phyloP scores from a whole-genome alignment of 345 rosid species.

The Hirschfeldia incana region DNA sequence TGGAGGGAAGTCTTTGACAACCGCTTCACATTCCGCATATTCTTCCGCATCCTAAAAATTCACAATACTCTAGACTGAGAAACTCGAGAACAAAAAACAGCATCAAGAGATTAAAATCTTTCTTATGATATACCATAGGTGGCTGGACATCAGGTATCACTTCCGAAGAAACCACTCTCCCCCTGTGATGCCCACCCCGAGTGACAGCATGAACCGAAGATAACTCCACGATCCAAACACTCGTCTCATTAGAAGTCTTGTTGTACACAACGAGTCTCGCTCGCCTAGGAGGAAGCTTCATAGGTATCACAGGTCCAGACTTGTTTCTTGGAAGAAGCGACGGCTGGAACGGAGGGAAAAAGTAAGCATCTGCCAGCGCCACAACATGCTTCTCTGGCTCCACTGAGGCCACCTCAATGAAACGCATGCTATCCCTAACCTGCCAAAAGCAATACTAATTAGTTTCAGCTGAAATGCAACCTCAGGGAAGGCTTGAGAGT shows the following conservation, averaged over 20 bases:
- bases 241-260: conserved; percentile 79
- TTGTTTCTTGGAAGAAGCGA: conserved; percentile 80
- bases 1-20: conserved; percentile 78
- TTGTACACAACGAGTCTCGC: conserved; percentile 86
- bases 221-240: conserved; percentile 78
- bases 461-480: no score
- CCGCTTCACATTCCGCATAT: conserved; percentile 93
- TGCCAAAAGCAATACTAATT: conserved; percentile 30
- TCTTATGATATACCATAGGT: conserved; percentile 63
- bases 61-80: conserved; percentile 12
- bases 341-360: conserved; percentile 94
- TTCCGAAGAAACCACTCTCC: conserved; percentile 78
- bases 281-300: conserved; percentile 84
- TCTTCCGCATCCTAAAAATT: conserved; percentile 66
- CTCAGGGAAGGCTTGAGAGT: neutral
- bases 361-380: conserved; percentile 91
- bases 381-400: conserved; percentile 89
- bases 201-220: conserved; percentile 92
- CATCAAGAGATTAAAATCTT: neutral
- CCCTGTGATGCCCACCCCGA: conserved; percentile 94
- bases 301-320: conserved; percentile 80
- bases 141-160: conserved; percentile 94
- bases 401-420: conserved; percentile 73
- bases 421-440: conserved; percentile 95
- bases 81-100: conserved; percentile 6